Percentiles rank a stretch among this genome's conserved stretches.
These are phyloP conservation scores for Hygrocybe coccinea DNA, from an alignment of 768 basidiomycete species.

Conservation along the genomic window DNA sequence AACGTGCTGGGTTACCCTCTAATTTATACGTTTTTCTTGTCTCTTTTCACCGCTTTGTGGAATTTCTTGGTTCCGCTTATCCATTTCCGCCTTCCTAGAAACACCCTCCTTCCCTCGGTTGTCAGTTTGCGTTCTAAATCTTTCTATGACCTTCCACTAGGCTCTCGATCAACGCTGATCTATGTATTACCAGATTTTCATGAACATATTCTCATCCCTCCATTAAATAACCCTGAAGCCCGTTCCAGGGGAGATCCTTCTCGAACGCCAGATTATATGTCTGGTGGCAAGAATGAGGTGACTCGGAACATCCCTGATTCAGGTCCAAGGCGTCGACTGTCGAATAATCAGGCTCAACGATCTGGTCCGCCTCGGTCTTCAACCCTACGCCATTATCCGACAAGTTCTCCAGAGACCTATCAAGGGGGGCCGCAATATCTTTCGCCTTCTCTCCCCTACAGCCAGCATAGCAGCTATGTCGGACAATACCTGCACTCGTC, in stretches of 20 bases:
- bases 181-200: too few species aligned
- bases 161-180: too few species aligned
- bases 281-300: background rate
- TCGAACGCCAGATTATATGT: background rate
- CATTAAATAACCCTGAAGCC: too few species aligned
- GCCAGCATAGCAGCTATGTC: slow-evolving; percentile 33
- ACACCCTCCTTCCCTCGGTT: too few species aligned
- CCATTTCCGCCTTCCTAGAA: background rate
- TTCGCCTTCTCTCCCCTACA: slow-evolving; percentile 26
- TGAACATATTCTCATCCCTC: too few species aligned
- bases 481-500: slow-evolving; percentile 47
- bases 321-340: slow-evolving; percentile 16
- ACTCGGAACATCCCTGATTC: slow-evolving; percentile 8
- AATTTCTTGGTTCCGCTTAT: background rate
- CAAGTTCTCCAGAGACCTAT: slow-evolving; percentile 16
- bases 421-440: slow-evolving; percentile 25
- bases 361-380: slow-evolving; percentile 24
- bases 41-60: background rate
- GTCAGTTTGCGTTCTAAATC: too few species aligned
- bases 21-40: background rate
- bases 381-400: slow-evolving; percentile 12
- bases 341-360: slow-evolving; percentile 24
- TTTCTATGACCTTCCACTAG: too few species aligned
- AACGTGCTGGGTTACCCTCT: background rate
- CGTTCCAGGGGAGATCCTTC: too few species aligned